phyloP scores from a whole-genome alignment of 768 basidiomycete species.

The Dendrothele bispora region DNA sequence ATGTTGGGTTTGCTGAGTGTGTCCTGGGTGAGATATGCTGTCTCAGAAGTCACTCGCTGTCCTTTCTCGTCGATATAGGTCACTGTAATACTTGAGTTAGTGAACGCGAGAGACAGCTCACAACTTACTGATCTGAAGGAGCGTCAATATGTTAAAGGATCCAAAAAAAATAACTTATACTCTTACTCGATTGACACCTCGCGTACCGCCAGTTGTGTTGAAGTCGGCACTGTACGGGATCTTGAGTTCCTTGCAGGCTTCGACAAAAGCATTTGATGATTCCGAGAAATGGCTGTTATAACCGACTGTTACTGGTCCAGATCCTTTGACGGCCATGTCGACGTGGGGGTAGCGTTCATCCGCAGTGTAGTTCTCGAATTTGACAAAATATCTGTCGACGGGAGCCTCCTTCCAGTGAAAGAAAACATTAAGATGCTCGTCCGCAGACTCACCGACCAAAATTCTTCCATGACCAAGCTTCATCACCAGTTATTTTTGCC shows the following conservation, averaged over 20 bases:
- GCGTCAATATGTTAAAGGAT: conserved; percentile 4
- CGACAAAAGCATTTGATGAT: conserved; percentile 45
- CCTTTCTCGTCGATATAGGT: conserved; percentile 58
- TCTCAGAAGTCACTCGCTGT: conserved; percentile 60
- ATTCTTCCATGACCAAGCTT: conserved; percentile 59
- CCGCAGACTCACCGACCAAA: conserved; percentile 41
- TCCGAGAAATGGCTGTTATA: conserved; percentile 43
- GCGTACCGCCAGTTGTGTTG: conserved; percentile 51
- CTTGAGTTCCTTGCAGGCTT: conserved; percentile 49
- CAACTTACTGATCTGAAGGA: conserved; percentile 41
- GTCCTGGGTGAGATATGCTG: conserved; percentile 64
- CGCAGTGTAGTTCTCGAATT: conserved; percentile 59
- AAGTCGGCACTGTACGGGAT: conserved; percentile 57
- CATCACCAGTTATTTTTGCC: conserved; percentile 51
- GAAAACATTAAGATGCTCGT: too few species aligned
- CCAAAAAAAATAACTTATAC: conserved; percentile 23
- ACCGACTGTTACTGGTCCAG: conserved; percentile 56
- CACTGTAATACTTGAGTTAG: conserved; percentile 40
- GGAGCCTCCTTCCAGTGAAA: neutral
- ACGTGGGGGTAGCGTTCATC: conserved; percentile 47
- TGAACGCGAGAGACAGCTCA: neutral
- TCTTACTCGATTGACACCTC: conserved; percentile 56
- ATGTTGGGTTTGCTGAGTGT: conserved; percentile 68
- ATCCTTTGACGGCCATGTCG: conserved; percentile 43
- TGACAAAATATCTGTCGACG: conserved; percentile 55